phyloP scores from a whole-genome alignment of 2,329 filamentous ascomycete species.

The Epichloe uncinata region DNA sequence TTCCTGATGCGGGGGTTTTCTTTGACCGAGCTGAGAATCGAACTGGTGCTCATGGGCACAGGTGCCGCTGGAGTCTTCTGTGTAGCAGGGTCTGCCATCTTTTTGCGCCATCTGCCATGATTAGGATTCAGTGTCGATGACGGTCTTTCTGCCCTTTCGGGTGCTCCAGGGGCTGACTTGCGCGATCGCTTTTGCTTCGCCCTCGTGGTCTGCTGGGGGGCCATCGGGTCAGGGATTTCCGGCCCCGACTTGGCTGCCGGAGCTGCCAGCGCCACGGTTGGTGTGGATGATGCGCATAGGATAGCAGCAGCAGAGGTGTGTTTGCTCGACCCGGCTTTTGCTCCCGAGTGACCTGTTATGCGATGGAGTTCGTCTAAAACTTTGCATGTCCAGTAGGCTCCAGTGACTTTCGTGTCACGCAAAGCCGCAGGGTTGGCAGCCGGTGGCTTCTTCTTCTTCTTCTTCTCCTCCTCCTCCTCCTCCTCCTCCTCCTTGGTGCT shows the following conservation, averaged over 20 bases:
- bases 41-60: slow-evolving; percentile 15
- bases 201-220: slow-evolving; percentile 7
- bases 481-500: slow-evolving; percentile 16
- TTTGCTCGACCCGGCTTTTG: neutral
- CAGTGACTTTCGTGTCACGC: slow-evolving; percentile 32
- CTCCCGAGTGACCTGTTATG: slow-evolving; percentile 16
- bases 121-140: slow-evolving; percentile 24
- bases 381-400: slow-evolving; percentile 30
- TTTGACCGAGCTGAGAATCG: slow-evolving; percentile 40
- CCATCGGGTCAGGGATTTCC: neutral
- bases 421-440: slow-evolving; percentile 27
- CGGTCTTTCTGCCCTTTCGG: slow-evolving; percentile 17
- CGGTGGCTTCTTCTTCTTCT: slow-evolving; percentile 20
- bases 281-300: slow-evolving; percentile 9
- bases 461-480: slow-evolving; percentile 23
- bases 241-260: neutral
- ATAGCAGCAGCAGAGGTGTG: slow-evolving; percentile 5
- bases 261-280: slow-evolving; percentile 1
- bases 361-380: slow-evolving; percentile 26
- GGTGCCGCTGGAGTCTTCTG: neutral
- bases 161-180: slow-evolving; percentile 26
- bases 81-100: slow-evolving; percentile 6
- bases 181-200: slow-evolving; percentile 20
- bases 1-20: slow-evolving; percentile 32
- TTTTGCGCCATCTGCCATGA: slow-evolving; percentile 17